Evolutionary conservation across 768 basidiomycete genomes (phyloP), one percentile per base, ranked within the genome.

Genomic region (Leucocoprinus sp.): DNA sequence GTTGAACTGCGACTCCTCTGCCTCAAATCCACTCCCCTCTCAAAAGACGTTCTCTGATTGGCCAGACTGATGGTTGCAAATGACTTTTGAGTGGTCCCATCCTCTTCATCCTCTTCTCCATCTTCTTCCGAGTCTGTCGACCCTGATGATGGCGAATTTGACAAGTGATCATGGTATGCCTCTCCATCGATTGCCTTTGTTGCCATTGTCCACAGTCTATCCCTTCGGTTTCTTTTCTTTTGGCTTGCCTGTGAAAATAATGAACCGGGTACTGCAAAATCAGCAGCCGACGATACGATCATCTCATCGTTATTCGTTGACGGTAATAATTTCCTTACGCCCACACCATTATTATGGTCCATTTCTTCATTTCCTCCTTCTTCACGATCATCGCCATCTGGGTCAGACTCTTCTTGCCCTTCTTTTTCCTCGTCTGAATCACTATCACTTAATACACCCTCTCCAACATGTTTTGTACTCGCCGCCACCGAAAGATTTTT

Each of bases 361-460:
- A 31, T 37, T 49, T 73, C 65, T 43, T 14, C 6, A 8, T 7
- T 12, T 31, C 31, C 8, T 14, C 4, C 14, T 31, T 14, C 14
- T 31, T 5, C n/a, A n/a, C n/a, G 11, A 31, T 11, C 6, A 8
- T 7, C 6, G 31, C 14, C 8, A 31, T 4, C n/a, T 8, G 31
- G n/a, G 9, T 31, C 4, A 31, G 31, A 4, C 9, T 11, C 14
- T 31, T 31, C 26, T 27, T n/a, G 9, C 31, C 31, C 8, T 14
- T 28, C 27, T 6, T 31, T 14, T n/a, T 31, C 31, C 31, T 14
- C 31, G n/a, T 31, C 31, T 4, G 31, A 84, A 62, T 87, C 85
- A 0, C 84, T 87, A 55, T 87, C 84, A 48, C 84, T 82, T 3
- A 90, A 61, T 1, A 81, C 83, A 21, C 86, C 84, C 55, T 88